phyloP scores from a whole-genome alignment of 192 early-diverging fungal genomes.

The Linnemannia elongata region DNA sequence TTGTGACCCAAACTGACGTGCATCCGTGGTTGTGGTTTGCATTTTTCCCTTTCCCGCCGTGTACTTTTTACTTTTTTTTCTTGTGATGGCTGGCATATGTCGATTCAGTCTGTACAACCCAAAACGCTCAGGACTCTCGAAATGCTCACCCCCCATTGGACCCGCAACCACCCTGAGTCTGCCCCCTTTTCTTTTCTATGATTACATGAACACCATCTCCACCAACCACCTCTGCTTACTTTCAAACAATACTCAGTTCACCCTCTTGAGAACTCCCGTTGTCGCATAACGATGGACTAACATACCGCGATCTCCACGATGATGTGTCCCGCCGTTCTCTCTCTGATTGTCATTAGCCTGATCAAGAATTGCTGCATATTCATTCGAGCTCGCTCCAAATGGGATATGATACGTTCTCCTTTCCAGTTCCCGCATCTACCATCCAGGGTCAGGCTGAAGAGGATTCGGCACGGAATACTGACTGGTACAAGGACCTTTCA shows the following conservation, averaged over 20 bases:
- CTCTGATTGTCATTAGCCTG: neutral
- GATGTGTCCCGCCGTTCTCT: neutral
- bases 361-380: neutral
- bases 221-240: neutral
- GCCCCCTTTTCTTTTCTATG: neutral
- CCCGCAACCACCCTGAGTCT: neutral
- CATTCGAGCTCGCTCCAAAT: slow-evolving; percentile 13
- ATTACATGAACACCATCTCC: neutral
- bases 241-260: neutral
- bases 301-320: neutral
- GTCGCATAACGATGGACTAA: neutral
- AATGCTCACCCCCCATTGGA: slow-evolving; percentile 1
- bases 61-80: neutral
- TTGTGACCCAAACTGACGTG: neutral
- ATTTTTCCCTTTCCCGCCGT: neutral
- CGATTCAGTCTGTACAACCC: neutral
- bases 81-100: neutral
- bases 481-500: slow-evolving; percentile 1
- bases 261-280: neutral
- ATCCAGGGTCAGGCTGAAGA: neutral
- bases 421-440: neutral
- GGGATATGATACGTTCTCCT: neutral
- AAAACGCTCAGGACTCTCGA: neutral
- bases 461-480: neutral
- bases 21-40: neutral